Percentiles rank a stretch among this genome's conserved stretches.
These are phyloP conservation scores for Rutstroemia sydowiana DNA, from an alignment of 2,329 filamentous ascomycete genomes.

Conservation along the genomic window DNA sequence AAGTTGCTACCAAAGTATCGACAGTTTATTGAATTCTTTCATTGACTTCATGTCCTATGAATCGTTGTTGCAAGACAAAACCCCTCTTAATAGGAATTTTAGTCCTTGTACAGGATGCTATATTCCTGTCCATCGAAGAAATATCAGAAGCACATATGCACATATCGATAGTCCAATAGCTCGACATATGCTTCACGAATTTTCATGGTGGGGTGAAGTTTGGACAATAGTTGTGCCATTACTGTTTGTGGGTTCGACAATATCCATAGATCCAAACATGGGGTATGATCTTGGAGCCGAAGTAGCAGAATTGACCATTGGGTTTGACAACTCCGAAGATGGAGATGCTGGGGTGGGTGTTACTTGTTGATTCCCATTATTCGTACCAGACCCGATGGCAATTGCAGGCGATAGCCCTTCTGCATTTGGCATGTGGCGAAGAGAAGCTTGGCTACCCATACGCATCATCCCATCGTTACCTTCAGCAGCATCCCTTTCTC, in stretches of 20 bases:
- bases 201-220: not conserved
- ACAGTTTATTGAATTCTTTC: not conserved
- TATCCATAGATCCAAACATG: not conserved
- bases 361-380: not conserved
- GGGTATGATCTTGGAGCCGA: not conserved
- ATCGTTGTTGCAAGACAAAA: too few species aligned
- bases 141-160: too few species aligned
- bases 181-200: too few species aligned
- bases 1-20: not conserved
- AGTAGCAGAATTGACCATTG: not conserved
- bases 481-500: too few species aligned
- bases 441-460: not conserved
- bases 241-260: not conserved
- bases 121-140: too few species aligned
- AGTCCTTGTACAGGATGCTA: too few species aligned
- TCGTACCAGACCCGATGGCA: not conserved
- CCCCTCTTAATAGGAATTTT: too few species aligned
- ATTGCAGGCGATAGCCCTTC: slow-evolving; percentile 4
- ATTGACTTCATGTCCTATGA: too few species aligned
- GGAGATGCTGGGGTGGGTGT: not conserved
- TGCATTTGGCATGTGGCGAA: not conserved
- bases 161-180: too few species aligned
- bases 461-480: too few species aligned
- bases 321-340: not conserved
- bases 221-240: not conserved